Percentiles rank a stretch among this genome's conserved stretches.
Conservation (phyloP, 2,329 filamentous ascomycete species). For the Mycosphaerella sp. region DNA sequence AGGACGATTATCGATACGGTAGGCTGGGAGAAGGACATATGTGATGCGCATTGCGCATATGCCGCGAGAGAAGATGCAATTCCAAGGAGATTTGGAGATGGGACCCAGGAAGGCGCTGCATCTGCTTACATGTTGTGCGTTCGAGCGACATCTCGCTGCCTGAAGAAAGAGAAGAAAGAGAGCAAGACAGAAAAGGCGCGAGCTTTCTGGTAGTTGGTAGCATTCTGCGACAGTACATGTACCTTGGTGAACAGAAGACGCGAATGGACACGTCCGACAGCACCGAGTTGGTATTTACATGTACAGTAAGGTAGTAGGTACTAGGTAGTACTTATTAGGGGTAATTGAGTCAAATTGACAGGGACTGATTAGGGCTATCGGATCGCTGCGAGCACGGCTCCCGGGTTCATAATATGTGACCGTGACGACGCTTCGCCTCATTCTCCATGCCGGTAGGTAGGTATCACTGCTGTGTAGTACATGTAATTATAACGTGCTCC, state of each 20-base stretch:
- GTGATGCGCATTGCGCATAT: background rate
- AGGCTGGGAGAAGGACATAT: constrained; percentile 4
- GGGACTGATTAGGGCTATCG: background rate
- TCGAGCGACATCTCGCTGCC: background rate
- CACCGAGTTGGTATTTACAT: background rate
- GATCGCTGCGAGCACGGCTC: background rate
- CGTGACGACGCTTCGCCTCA: background rate
- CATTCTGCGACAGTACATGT: background rate
- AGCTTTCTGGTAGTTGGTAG: background rate
- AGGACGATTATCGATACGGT: constrained; percentile 43
- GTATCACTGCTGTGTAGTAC: too few relatives aligned
- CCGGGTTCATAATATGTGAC: background rate
- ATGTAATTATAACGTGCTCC: too few relatives aligned
- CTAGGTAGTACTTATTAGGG: background rate
- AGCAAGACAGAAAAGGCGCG: constrained; percentile 1
- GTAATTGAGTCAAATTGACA: background rate
- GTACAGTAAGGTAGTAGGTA: too few relatives aligned
- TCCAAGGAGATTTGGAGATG: too few relatives aligned
- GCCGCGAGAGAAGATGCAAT: too few relatives aligned
- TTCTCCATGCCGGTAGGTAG: background rate
- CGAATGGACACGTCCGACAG: constrained; percentile 1
- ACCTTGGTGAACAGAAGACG: background rate
- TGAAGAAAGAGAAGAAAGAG: too few relatives aligned
- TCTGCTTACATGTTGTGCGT: background rate
- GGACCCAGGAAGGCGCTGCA: background rate